phyloP scores from a whole-genome alignment of 148 eudicot species.

The Suaeda aralocaspica region DNA sequence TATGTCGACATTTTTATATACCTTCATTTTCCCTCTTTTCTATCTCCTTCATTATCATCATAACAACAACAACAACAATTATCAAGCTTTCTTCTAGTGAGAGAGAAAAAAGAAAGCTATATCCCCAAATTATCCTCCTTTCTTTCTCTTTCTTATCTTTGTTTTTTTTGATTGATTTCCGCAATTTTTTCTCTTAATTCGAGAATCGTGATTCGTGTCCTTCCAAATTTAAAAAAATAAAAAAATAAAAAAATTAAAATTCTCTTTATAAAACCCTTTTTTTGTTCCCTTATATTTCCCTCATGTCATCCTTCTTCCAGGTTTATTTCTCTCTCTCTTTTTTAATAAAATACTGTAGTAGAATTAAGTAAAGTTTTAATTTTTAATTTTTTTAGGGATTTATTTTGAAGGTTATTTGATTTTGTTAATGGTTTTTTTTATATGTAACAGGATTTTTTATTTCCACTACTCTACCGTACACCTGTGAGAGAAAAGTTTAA shows the following conservation, averaged over 20 bases:
- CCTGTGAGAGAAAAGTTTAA: slow-evolving; percentile 23
- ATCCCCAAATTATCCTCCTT: too few species aligned
- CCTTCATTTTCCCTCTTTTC: neutral
- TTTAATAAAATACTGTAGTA: neutral
- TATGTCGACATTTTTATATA: slow-evolving; percentile 28
- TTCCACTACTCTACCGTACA: slow-evolving; percentile 13
- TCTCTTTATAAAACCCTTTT: slow-evolving; percentile 11
- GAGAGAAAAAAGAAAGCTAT: neutral
- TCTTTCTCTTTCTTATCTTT: neutral
- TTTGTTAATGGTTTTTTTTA: neutral
- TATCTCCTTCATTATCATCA: neutral
- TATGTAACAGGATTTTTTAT: slow-evolving; percentile 28
- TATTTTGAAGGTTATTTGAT: neutral
- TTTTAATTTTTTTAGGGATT: neutral
- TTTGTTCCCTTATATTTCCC: neutral
- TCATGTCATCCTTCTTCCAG: slow-evolving; percentile 34
- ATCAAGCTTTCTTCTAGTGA: neutral
- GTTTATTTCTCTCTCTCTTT: slow-evolving; percentile 4
- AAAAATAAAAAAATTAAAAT: neutral
- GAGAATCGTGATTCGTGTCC: slow-evolving; percentile 18
- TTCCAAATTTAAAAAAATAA: too few species aligned
- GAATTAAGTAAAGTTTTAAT: neutral
- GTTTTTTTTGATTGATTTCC: neutral
- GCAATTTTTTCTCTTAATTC: slow-evolving; percentile 3
- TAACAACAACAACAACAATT: too few species aligned